phyloP scores from a whole-genome alignment of 805 yeast genomes.

The Metschnikowia dekortorum region DNA sequence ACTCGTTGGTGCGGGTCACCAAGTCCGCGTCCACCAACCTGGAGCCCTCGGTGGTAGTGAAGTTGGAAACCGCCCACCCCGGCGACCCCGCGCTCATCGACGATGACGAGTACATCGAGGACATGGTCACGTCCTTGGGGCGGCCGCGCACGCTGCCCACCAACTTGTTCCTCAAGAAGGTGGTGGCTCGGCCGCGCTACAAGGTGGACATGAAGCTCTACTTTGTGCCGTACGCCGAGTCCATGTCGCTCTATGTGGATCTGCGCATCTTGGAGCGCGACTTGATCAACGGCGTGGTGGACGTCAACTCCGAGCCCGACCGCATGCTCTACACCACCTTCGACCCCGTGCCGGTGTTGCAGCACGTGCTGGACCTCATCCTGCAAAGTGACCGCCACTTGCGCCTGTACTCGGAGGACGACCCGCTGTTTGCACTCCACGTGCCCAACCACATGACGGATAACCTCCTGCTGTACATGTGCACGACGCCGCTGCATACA shows the following conservation, averaged over 20 bases:
- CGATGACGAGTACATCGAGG: slow-evolving; percentile 41
- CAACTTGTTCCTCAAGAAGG: slow-evolving; percentile 50
- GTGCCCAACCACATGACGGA: slow-evolving; percentile 16
- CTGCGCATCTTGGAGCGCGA: slow-evolving; percentile 50
- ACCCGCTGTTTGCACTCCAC: slow-evolving; percentile 3
- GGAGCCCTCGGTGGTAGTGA: slow-evolving; percentile 49
- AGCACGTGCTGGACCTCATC: slow-evolving; percentile 7
- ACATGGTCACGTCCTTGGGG: slow-evolving; percentile 38
- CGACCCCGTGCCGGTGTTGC: slow-evolving; percentile 10
- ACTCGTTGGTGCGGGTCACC: slow-evolving; percentile 48
- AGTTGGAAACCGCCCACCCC: slow-evolving; percentile 52
- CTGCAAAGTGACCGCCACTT: slow-evolving; percentile 6
- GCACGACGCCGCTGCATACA: slow-evolving; percentile 1
- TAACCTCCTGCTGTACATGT: slow-evolving; percentile 10
- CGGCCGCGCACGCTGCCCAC: slow-evolving; percentile 40
- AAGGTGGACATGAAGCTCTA: slow-evolving; percentile 62
- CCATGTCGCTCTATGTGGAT: slow-evolving; percentile 43
- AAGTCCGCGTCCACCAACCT: slow-evolving; percentile 50
- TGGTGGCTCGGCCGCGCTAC: slow-evolving; percentile 59
- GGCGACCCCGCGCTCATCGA: slow-evolving; percentile 49
- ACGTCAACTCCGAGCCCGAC: slow-evolving; percentile 20
- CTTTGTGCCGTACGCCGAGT: slow-evolving; percentile 40
- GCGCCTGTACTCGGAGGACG: neutral
- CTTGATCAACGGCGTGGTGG: slow-evolving; percentile 45
- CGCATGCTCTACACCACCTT: slow-evolving; percentile 18